A percentile compares a stretch with the other conserved stretches of the same genome.
Evolutionary conservation across 805 yeast species (phyloP).

Genomic region (Yarrowia sp.): DNA sequence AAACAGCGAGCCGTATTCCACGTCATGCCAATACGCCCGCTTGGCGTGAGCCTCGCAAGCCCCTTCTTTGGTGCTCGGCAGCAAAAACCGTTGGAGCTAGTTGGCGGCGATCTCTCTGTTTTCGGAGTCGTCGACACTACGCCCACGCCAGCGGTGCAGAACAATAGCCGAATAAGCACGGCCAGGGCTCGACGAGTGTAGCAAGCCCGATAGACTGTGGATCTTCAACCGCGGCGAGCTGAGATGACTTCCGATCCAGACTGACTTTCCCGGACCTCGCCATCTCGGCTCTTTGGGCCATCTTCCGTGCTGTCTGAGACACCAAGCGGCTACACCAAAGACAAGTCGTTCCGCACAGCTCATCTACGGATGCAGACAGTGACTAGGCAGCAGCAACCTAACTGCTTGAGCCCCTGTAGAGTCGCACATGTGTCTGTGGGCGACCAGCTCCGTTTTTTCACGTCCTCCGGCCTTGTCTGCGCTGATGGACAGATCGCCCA

Average conservation of each 20-base stretch:
- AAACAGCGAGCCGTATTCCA: background rate
- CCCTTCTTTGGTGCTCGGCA: no score
- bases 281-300: background rate
- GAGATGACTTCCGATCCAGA: background rate
- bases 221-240: no score
- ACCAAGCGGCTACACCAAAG: background rate
- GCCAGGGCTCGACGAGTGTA: no score
- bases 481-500: background rate
- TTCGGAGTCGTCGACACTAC: no score
- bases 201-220: no score
- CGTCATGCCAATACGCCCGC: no score
- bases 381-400: background rate
- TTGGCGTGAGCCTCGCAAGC: no score
- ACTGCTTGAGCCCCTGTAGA: background rate
- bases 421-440: background rate
- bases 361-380: background rate
- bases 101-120: background rate
- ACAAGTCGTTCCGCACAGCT: background rate
- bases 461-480: background rate
- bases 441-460: background rate
- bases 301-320: no score
- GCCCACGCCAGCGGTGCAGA: no score
- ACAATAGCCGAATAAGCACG: no score
- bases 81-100: constrained; percentile 10
- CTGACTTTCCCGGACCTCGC: background rate